phyloP scores from a whole-genome alignment of 805 yeast species.

The Pichia rugopelliculosa region DNA sequence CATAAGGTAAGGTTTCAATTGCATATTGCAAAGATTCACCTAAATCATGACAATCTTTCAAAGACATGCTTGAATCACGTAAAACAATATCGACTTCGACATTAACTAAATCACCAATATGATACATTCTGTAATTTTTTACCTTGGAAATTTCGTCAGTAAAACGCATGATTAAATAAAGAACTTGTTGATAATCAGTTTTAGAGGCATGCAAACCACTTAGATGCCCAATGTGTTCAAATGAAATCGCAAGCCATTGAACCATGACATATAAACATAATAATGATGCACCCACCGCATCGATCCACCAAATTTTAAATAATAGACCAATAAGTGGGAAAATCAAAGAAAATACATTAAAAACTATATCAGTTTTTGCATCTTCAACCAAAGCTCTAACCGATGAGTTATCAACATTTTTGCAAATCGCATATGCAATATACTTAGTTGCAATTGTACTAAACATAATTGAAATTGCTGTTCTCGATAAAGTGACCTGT shows the following conservation, averaged over 20 bases:
- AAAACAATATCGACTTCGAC: slow-evolving; percentile 68
- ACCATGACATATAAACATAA: slow-evolving; percentile 54
- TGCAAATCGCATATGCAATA: slow-evolving; percentile 59
- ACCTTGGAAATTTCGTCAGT: slow-evolving; percentile 59
- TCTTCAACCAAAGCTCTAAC: slow-evolving; percentile 78
- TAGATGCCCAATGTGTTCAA: slow-evolving; percentile 66
- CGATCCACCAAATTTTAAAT: slow-evolving; percentile 60
- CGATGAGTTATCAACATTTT: slow-evolving; percentile 51
- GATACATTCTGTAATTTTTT: slow-evolving; percentile 64
- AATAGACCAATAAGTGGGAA: slow-evolving; percentile 58
- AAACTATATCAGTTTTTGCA: slow-evolving; percentile 70
- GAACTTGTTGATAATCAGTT: slow-evolving; percentile 55
- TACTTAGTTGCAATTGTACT: slow-evolving; percentile 54
- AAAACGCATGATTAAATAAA: slow-evolving; percentile 62
- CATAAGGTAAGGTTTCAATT: slow-evolving; percentile 66
- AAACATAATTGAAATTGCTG: slow-evolving; percentile 54
- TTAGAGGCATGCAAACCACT: slow-evolving; percentile 66
- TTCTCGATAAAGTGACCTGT: slow-evolving; percentile 40
- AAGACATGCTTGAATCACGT: slow-evolving; percentile 39
- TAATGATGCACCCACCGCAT: slow-evolving; percentile 63
- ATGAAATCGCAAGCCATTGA: slow-evolving; percentile 58
- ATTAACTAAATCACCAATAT: slow-evolving; percentile 68
- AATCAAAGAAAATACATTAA: slow-evolving; percentile 61
- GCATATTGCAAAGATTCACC: slow-evolving; percentile 81
- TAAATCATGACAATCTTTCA: slow-evolving; percentile 69